Percentiles rank a stretch among this genome's conserved stretches.
phyloP scores from a whole-genome alignment of 1,284 basidiomycete genomes.

The Neolentinus lepideus region DNA sequence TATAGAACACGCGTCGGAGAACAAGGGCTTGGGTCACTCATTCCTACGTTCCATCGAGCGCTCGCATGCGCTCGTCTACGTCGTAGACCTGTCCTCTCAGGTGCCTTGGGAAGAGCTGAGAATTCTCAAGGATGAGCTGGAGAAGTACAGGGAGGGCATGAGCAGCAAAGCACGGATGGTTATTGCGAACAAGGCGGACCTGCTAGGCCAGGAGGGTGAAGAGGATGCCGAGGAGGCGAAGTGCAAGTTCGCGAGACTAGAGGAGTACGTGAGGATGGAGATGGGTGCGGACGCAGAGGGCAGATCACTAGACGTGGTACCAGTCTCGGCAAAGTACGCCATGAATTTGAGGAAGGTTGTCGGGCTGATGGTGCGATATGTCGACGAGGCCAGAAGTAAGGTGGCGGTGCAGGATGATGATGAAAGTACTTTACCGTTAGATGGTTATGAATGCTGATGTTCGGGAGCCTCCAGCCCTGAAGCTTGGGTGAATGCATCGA shows the following conservation, averaged over 20 bases:
- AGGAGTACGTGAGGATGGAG: slow-evolving; percentile 45
- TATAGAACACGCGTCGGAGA: slow-evolving; percentile 77
- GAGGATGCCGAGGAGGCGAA: slow-evolving; percentile 46
- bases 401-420: background rate
- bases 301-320: slow-evolving; percentile 56
- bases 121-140: slow-evolving; percentile 74
- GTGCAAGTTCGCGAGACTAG: slow-evolving; percentile 46
- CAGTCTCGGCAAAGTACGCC: slow-evolving; percentile 76
- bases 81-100: slow-evolving; percentile 78
- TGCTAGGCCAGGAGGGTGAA: slow-evolving; percentile 42
- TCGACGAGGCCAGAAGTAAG: slow-evolving; percentile 42
- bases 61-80: slow-evolving; percentile 85
- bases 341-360: slow-evolving; percentile 71
- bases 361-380: slow-evolving; percentile 54
- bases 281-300: slow-evolving; percentile 30
- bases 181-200: slow-evolving; percentile 92
- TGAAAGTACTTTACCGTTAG: background rate
- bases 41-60: slow-evolving; percentile 94
- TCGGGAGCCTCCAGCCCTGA: background rate
- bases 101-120: slow-evolving; percentile 73
- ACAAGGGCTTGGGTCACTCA: slow-evolving; percentile 90
- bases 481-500: background rate
- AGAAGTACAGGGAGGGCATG: slow-evolving; percentile 79
- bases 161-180: slow-evolving; percentile 73
- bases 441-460: background rate